phyloP scores from a whole-genome alignment of 768 basidiomycete genomes.

The Phylloporus rhodoxanthus region DNA sequence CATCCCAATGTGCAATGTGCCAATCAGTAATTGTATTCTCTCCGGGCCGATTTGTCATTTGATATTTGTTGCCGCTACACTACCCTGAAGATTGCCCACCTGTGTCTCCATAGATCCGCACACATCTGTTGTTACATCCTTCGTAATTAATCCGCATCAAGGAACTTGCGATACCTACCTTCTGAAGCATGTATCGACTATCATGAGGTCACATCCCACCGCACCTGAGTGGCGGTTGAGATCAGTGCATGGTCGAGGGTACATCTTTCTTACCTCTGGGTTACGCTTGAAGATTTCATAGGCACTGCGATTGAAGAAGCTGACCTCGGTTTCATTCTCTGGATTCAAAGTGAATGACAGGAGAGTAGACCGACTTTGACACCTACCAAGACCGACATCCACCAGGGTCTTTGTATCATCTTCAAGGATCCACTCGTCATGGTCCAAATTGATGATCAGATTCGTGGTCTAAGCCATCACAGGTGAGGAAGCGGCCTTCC shows the following conservation, averaged over 20 bases:
- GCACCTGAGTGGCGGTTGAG: constrained; percentile 14
- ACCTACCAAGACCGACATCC: constrained; percentile 71
- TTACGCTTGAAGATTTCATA: constrained; percentile 81
- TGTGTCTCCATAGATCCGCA: constrained; percentile 27
- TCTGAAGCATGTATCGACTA: neutral
- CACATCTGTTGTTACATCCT: constrained; percentile 24
- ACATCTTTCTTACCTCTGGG: constrained; percentile 56
- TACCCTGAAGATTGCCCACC: constrained; percentile 18
- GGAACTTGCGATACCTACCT: constrained; percentile 1
- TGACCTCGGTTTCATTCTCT: constrained; percentile 97
- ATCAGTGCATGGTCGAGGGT: neutral
- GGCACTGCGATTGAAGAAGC: constrained; percentile 73
- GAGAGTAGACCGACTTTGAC: neutral
- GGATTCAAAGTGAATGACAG: neutral
- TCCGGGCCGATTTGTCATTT: constrained; percentile 9
- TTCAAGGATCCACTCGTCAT: constrained; percentile 87
- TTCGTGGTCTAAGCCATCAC: constrained; percentile 70
- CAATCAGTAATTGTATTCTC: constrained; percentile 53
- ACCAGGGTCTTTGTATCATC: constrained; percentile 62
- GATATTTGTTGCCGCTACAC: constrained; percentile 16
- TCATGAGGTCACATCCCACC: constrained; percentile 24
- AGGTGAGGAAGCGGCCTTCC: neutral
- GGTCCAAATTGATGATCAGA: constrained; percentile 94
- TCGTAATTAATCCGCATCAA: constrained; percentile 26
- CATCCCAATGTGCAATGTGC: constrained; percentile 90